Base-by-base conservation (phyloP, 1,284 basidiomycete species). In the Amylostereum chailletii region DNA sequence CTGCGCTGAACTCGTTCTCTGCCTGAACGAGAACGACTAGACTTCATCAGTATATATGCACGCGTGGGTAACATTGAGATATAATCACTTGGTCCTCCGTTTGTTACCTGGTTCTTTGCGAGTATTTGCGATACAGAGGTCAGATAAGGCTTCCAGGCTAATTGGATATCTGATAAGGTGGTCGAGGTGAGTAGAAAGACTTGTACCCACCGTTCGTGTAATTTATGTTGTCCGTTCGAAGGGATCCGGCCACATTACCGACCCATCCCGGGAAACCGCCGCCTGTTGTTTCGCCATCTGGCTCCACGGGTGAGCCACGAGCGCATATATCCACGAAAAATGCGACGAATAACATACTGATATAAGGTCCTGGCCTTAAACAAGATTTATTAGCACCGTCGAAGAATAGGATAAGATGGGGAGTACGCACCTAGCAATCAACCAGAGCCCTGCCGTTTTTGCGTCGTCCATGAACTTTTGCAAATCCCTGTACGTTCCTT, bases 201-300 rank as follows among this genome's bases (percentile, higher is more conserved):
- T 7, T 43, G 27, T 33, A 44, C 52, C 8, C 32, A 70, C 72
- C 66, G 65, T 68, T 56, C 33, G 65, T 67, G 53, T 74, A 81
- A 42, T 67, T 70, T 3, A 69, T 59, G 53, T 75, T 72, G 53
- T 77, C 72, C 48, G 70, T 76, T 3, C 79, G 65, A 34, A 81
- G 63, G 44, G 60, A 61, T 41, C 72, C 73, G 33, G 70, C 70
- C 34, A 73, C 66, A 55, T 72, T 75, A 3, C 70, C 72, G 26
- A 75, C 71, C 73, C 73, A 75, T 11, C 73, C 75, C 4, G 78
- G 76, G 58, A 80, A 76, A 1, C 78, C 78, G 7, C 78, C 78
- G n/a, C 74, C 77, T 1, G 74, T 77, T 1, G 72, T 74, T 60
- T 76, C 74, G 40, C 65, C 76, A 57, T 79, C 76, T 66, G 54